phyloP scores from a whole-genome alignment of 352 stramenopile genomes.

The Pilasporangium apinafurcum region DNA sequence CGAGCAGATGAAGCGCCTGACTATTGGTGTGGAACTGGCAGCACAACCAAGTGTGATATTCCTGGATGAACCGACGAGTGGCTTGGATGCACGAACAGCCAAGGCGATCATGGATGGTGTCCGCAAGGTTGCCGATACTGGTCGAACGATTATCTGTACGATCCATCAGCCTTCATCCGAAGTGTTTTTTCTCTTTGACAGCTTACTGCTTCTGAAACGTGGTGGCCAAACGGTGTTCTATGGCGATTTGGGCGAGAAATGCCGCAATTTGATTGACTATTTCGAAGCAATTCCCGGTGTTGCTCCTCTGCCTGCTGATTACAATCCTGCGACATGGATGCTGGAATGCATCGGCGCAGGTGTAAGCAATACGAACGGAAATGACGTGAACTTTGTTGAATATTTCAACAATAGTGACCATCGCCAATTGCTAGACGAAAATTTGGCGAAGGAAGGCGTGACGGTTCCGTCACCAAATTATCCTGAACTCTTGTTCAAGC shows the following conservation, averaged over 20 bases:
- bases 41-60: conserved; percentile 72
- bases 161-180: conserved; percentile 79
- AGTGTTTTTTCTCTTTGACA: conserved; percentile 73
- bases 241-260: conserved; percentile 9
- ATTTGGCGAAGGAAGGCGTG: conserved; percentile 5
- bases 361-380: conserved; percentile 14
- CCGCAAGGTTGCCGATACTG: conserved; percentile 57
- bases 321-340: conserved; percentile 87
- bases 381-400: background rate
- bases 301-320: conserved; percentile 4
- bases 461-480: conserved; percentile 1
- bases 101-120: conserved; percentile 72
- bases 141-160: conserved; percentile 29
- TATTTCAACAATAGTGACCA: conserved; percentile 2
- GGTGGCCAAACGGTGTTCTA: conserved; percentile 23
- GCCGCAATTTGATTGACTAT: conserved; percentile 13
- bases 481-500: conserved; percentile 1
- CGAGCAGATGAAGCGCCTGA: conserved; percentile 29
- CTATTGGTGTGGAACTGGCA: conserved; percentile 49
- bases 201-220: too few species aligned
- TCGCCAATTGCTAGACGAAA: background rate
- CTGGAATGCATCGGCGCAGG: conserved; percentile 46
- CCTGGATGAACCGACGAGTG: conserved; percentile 57
- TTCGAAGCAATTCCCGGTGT: conserved; percentile 14
- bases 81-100: conserved; percentile 72